phyloP scores from a whole-genome alignment of 768 basidiomycete species.

The Russula earlei region DNA sequence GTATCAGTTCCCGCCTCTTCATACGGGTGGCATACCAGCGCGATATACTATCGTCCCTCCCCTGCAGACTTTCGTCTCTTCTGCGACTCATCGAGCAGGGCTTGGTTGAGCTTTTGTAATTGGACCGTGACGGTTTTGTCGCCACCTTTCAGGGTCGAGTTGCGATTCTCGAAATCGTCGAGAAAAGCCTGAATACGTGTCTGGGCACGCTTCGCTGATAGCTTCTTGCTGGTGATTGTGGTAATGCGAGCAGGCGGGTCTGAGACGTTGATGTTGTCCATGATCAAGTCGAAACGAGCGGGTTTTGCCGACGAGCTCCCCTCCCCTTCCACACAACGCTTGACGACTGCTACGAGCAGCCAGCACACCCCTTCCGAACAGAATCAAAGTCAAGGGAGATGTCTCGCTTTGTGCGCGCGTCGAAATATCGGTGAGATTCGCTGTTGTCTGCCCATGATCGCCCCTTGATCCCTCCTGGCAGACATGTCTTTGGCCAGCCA shows the following conservation, averaged over 20 bases:
- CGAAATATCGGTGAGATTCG: constrained; percentile 68
- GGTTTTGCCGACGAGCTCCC: not conserved
- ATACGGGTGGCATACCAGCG: not conserved
- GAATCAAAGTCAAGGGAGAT: constrained; percentile 29
- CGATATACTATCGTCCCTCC: not conserved
- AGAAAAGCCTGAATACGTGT: constrained; percentile 25
- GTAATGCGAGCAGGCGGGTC: constrained; percentile 18
- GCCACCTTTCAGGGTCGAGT: constrained; percentile 25
- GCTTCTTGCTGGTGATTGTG: constrained; percentile 4
- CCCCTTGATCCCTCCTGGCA: constrained; percentile 24
- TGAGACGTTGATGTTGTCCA: constrained; percentile 21
- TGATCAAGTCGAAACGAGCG: not conserved
- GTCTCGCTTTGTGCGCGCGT: constrained; percentile 81
- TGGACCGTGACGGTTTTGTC: constrained; percentile 30
- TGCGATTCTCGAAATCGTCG: constrained; percentile 26
- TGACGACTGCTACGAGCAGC: not conserved
- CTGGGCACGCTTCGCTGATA: constrained; percentile 25
- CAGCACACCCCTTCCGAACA: not conserved
- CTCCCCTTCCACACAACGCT: not conserved
- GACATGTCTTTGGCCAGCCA: constrained; percentile 87
- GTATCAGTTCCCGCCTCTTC: not conserved
- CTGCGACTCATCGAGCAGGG: constrained; percentile 26
- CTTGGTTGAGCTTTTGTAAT: constrained; percentile 28
- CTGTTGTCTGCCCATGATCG: constrained; percentile 1
- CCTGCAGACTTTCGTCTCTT: constrained; percentile 1